phyloP scores from a whole-genome alignment of 148 eudicot genomes.

The Drosera capensis region DNA sequence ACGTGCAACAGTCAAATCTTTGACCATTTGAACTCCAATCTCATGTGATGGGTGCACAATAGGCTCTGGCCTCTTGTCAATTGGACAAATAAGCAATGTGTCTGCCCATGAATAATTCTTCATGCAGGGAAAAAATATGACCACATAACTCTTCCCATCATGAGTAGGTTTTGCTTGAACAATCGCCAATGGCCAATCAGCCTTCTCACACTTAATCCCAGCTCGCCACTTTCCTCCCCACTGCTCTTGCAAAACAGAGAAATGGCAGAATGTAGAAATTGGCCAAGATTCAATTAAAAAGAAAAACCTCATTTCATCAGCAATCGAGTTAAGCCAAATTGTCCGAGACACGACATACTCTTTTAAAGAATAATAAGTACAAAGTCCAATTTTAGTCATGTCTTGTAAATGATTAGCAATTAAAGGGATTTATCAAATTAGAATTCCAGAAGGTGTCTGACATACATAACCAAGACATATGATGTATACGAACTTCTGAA shows the following conservation, averaged over 20 bases:
- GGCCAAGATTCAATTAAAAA: neutral
- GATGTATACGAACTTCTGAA: too few relatives aligned
- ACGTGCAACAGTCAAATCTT: constrained; percentile 84
- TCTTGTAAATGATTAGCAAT: too few relatives aligned
- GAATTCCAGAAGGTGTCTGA: too few relatives aligned
- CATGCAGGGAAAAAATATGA: constrained; percentile 71
- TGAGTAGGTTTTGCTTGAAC: constrained; percentile 87
- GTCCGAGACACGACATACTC: neutral
- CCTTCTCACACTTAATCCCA: constrained; percentile 81
- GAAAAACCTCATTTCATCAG: neutral
- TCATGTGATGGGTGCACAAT: constrained; percentile 64
- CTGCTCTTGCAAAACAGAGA: constrained; percentile 36
- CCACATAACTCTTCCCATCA: constrained; percentile 74
- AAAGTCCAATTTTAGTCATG: too few relatives aligned
- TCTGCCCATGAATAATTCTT: constrained; percentile 93
- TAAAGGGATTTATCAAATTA: too few relatives aligned
- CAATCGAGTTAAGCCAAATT: neutral
- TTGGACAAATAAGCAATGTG: constrained; percentile 68
- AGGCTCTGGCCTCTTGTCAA: constrained; percentile 70
- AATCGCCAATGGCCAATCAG: constrained; percentile 86
- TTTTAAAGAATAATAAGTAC: too few relatives aligned
- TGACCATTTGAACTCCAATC: constrained; percentile 64
- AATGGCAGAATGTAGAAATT: constrained; percentile 5
- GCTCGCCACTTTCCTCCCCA: constrained; percentile 99
- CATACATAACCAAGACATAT: too few relatives aligned